Evolutionary conservation across 768 basidiomycete genomes (phyloP), one percentile per base, ranked within the genome.

Genomic region (Suillus tomentosus): DNA sequence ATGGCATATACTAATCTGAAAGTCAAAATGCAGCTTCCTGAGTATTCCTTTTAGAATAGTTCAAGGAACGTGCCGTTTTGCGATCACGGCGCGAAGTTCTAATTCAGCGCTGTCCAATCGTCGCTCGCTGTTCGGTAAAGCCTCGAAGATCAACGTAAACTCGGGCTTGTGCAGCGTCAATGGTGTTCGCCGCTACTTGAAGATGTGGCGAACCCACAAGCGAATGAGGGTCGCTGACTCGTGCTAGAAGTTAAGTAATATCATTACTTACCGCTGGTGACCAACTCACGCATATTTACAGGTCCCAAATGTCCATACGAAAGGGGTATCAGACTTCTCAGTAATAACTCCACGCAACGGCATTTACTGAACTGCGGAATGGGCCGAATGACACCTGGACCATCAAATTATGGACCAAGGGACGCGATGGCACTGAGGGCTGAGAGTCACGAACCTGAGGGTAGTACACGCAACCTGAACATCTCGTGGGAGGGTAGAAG

Each of bases 1-100:
- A 56, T n/a, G n/a, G 22, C 55, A 37, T 22, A 56, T 56, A 24
- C 55, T 37, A 56, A 57, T 39, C 37, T 57, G 37, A 39, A 39
- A 57, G 37, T 34, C 19, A 54, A 54, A 54, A 54, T 34, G 10
- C 19, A 54, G 11, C 11, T 54, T 34, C 53, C 19, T 11, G 10
- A 34, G 31, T 54, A 27, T 27, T 51, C 24, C 31, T 19, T 53
- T 34, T 53, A 34, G 31, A 31, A 34, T 53, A 53, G 51, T 54
- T 54, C 53, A 54, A 54, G 53, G 53, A 54, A 54, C 53, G 19
- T 54, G 31, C 53, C 51, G 15, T 27, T 51, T 51, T 2, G 24
- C 27, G 50, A 51, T 51, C 31, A 31, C 51, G 31, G 31, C 31
- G 51, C 51, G 0, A 10, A 53, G 9, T 53, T 27, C 15, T 10